Base-by-base conservation (phyloP, 805 yeast genomes). In the Candida ulmi region DNA sequence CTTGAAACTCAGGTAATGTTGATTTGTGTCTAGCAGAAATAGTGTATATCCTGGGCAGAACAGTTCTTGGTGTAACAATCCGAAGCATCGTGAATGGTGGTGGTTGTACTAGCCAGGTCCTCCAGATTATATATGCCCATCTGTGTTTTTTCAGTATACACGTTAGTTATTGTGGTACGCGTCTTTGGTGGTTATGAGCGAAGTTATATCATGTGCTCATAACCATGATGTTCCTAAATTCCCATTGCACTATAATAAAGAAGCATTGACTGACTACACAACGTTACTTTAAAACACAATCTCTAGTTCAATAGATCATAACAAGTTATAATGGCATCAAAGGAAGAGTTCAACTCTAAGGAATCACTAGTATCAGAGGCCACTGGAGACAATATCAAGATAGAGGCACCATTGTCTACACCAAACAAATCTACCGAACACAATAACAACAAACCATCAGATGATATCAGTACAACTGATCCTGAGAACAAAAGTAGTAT, bases 391-490 rank as follows among this genome's bases (percentile, higher is more conserved):
- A 21, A 31, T 3, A 11, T 19, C 5, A 26, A 31, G 34, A 27
- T 18, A 13, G 43, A 39, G 23, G 37, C 37, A 11, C 40, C 43
- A 8, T 30, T 43, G 16, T 38, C 43, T 13, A 37, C 46, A 21
- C 40, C 42, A 17, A 33, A 8, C 18, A 39, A 17, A 31, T 3
- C 15, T n/a, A 32, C 26, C 18, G 33, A 30, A 13, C 13, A 11
- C n/a, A 29, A 30, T 6, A 11, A 17, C 13, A n/a, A 8, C 15
- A 17, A 27, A 19, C n/a, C 16, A 4, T 7, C 17, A n/a, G 24
- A 21, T 21, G 24, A 21, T 21, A 6, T 9, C 9, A 21, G 9
- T 21, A 21, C 24, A 6, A 21, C 24, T 7, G 24, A 21, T 21
- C 19, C 11, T 17, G 33, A 8, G 11, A 16, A n/a, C 13, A 7